Base-by-base conservation (phyloP, 768 basidiomycete genomes). In the Neoboletus subvelutipes region DNA sequence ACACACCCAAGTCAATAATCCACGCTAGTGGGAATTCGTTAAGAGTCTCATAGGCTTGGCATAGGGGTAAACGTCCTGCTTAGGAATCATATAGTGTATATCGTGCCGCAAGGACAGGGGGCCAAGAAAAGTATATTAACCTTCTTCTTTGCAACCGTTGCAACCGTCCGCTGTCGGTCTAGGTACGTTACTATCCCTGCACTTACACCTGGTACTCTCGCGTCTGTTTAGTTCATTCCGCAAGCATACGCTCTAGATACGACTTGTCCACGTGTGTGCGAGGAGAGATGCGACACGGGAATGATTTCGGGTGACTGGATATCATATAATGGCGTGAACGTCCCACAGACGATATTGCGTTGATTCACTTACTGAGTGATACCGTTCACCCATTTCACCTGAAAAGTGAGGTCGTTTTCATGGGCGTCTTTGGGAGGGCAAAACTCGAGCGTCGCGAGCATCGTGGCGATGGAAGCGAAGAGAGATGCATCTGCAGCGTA, bases 371-470 rank as follows among this genome's bases (percentile, higher is more conserved):
- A 57, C 64, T 20, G 59, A 24, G 52, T 57, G n/a, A 53, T 1
- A 3, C 64, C 60, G 24, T 24, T 54, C 15, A 61, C 5, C 33
- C 54, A 64, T 43, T 52, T 45, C 8, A 51, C 36, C 5, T 52
- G 20, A 26, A 55, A 40, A 2, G 12, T 4, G 1, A 37, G 15
- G 15, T 56, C 45, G 0, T 61, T 52, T 1, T 46, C 55, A 13
- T 52, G n/a, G 3, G 24, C 2, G 26, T 59, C 57, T 40, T 36
- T 39, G 36, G n/a, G 33, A 24, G n/a, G 29, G 22, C 17, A 18
- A 24, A 63, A 60, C 1, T 54, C 55, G 29, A 65, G 22, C 2
- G 49, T 62, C 5, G 63, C 54, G 12, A 62, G 63, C 57, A 65
- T 65, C 15, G 50, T 58, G 31, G 34, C 20, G 10, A 64, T 56